These are phyloP conservation scores for Salix arbutifolia DNA, from an alignment of 345 rosid species.

Conservation along the genomic window DNA sequence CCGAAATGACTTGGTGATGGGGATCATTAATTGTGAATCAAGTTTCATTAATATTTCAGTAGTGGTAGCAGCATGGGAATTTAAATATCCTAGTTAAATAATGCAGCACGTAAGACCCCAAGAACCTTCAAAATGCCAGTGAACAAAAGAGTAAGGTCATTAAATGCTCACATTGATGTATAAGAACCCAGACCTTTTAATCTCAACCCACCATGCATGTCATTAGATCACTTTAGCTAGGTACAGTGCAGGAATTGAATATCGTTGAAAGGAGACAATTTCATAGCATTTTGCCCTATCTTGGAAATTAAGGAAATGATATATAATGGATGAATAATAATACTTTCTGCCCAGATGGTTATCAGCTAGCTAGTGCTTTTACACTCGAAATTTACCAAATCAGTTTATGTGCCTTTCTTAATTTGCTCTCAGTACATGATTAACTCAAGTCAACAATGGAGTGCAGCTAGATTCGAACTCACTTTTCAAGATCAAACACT, in stretches of 20 bases:
- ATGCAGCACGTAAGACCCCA: not conserved
- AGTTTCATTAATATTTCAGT: too few relatives aligned
- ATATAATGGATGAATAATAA: not conserved
- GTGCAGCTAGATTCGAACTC: not conserved
- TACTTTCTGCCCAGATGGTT: not conserved
- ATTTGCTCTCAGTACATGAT: not conserved
- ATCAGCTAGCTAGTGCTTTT: not conserved
- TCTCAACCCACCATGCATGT: not conserved
- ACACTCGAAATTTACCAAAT: not conserved
- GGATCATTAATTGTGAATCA: too few relatives aligned
- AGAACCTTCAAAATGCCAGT: not conserved
- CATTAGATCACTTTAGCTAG: not conserved
- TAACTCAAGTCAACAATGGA: not conserved
- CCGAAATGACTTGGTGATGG: not conserved
- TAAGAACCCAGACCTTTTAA: not conserved
- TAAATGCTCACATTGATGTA: too few relatives aligned
- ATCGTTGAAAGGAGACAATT: not conserved
- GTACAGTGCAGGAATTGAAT: not conserved
- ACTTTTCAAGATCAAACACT: not conserved
- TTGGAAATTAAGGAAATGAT: not conserved
- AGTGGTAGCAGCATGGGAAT: not conserved
- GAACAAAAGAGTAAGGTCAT: not conserved
- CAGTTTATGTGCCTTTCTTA: not conserved
- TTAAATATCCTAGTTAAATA: not conserved
- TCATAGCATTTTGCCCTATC: not conserved